Percentiles rank a stretch among this genome's conserved stretches.
Conservation (phyloP, 2,329 filamentous ascomycete genomes). For the Microcyclospora tardicrescens region DNA sequence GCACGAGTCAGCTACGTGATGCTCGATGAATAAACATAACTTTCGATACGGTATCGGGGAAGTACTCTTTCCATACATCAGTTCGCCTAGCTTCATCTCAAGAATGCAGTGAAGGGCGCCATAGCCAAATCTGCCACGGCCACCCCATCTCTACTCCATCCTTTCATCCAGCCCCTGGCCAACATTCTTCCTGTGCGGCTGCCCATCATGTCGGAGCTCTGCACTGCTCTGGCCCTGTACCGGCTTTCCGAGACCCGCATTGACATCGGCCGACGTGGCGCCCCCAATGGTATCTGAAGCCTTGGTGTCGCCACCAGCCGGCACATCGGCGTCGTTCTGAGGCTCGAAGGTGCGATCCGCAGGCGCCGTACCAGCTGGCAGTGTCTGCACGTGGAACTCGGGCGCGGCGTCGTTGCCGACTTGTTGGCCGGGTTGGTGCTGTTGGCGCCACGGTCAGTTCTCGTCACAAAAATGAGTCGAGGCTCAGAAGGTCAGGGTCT, state of each 20-base stretch:
- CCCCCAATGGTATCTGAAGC: constrained; percentile 37
- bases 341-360: constrained; percentile 31
- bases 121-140: too few species aligned
- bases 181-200: constrained; percentile 29
- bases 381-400: constrained; percentile 50
- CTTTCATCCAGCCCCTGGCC: constrained; percentile 8
- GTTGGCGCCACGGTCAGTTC: neutral
- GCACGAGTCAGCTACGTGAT: neutral
- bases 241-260: constrained; percentile 42
- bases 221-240: constrained; percentile 34
- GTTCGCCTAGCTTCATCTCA: too few species aligned
- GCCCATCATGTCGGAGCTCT: constrained; percentile 37
- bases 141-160: neutral
- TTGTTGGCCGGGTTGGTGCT: constrained; percentile 53
- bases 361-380: constrained; percentile 53
- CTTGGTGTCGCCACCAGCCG: constrained; percentile 29
- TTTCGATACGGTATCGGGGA: too few species aligned
- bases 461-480: too few species aligned
- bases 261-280: constrained; percentile 40
- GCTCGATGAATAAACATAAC: too few species aligned
- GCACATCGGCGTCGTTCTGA: constrained; percentile 25
- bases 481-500: constrained; percentile 15
- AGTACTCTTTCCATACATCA: too few species aligned
- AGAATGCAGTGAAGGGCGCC: too few species aligned
- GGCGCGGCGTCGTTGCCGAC: constrained; percentile 46